A percentile compares a stretch with the other conserved stretches of the same genome.
Evolutionary conservation across 345 rosid genomes (phyloP).

Genomic region (Populus simonii): DNA sequence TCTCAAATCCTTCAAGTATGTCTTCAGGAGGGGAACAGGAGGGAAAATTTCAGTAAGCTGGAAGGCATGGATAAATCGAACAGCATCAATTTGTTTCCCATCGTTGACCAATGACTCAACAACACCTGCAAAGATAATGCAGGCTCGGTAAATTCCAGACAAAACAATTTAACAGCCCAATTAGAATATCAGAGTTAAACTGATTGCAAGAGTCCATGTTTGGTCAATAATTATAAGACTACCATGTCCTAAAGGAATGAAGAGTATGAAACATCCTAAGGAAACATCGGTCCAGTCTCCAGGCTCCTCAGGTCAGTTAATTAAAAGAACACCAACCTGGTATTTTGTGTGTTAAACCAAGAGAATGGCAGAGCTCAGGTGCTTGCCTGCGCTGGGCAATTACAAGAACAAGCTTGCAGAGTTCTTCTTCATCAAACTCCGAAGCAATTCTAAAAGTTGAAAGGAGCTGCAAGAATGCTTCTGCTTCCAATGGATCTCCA

Average conservation of each 20-base stretch:
- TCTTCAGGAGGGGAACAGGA: slow-evolving; percentile 51
- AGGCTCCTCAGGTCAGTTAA: slow-evolving; percentile 37
- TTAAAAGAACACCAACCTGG: slow-evolving; percentile 60
- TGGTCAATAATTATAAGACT: neutral
- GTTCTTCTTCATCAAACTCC: slow-evolving; percentile 61
- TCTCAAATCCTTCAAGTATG: slow-evolving; percentile 51
- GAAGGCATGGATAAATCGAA: slow-evolving; percentile 50
- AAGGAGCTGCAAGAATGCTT: slow-evolving; percentile 64
- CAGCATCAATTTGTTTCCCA: slow-evolving; percentile 57
- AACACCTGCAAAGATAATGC: slow-evolving; percentile 39
- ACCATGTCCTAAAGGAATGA: slow-evolving; percentile 7
- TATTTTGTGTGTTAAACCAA: slow-evolving; percentile 59
- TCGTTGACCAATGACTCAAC: slow-evolving; percentile 39
- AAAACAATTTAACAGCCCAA: neutral
- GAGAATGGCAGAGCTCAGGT: slow-evolving; percentile 59
- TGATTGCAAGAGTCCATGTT: slow-evolving; percentile 7
- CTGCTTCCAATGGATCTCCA: slow-evolving; percentile 59
- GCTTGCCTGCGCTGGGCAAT: slow-evolving; percentile 55
- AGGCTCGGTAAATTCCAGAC: slow-evolving; percentile 3
- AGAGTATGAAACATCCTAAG: slow-evolving; percentile 19
- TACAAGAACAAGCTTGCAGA: slow-evolving; percentile 62
- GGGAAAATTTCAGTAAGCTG: slow-evolving; percentile 50
- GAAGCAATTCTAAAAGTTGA: slow-evolving; percentile 64
- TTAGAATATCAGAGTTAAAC: neutral
- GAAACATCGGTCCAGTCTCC: slow-evolving; percentile 29